These are phyloP conservation scores for Exophiala dermatitidis DNA, from an alignment of 2,329 filamentous ascomycete species.

Conservation along the genomic window DNA sequence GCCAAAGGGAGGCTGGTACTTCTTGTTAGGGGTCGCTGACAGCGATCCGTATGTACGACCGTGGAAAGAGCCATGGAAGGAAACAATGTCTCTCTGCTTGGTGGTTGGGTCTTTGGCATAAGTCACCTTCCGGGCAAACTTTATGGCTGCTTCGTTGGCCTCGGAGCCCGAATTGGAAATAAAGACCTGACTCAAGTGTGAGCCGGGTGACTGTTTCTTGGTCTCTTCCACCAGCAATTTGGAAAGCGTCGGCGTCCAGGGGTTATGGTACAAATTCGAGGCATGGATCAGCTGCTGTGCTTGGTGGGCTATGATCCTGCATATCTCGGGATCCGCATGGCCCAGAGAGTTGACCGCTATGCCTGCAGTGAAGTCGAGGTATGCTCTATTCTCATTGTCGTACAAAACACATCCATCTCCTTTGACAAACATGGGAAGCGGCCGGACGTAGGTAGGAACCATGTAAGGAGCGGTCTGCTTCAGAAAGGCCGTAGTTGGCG, in stretches of 20 bases:
- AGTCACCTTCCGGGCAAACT: constrained; percentile 88
- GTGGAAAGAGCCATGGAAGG: constrained; percentile 88
- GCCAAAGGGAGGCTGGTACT: constrained; percentile 90
- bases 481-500: constrained; percentile 66
- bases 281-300: constrained; percentile 75
- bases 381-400: constrained; percentile 81
- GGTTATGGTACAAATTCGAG: constrained; percentile 95
- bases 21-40: constrained; percentile 94
- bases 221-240: constrained; percentile 80
- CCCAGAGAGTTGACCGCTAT: constrained; percentile 93
- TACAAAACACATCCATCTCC: constrained; percentile 82
- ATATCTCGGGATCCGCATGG: constrained; percentile 76
- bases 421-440: constrained; percentile 79
- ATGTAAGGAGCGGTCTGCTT: constrained; percentile 75
- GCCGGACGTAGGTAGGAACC: constrained; percentile 91
- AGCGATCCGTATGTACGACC: constrained; percentile 91
- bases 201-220: constrained; percentile 52
- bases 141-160: constrained; percentile 95
- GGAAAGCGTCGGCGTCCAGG: constrained; percentile 85
- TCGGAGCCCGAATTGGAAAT: constrained; percentile 95
- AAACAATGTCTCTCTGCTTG: constrained; percentile 74
- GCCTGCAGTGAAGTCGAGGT: constrained; percentile 89
- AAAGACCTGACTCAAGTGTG: constrained; percentile 59
- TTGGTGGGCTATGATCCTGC: constrained; percentile 69
- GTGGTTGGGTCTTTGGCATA: constrained; percentile 66